Percentiles rank a stretch among this genome's conserved stretches.
phyloP scores from a whole-genome alignment of 2,329 filamentous ascomycete genomes.

The Saccharata proteae region DNA sequence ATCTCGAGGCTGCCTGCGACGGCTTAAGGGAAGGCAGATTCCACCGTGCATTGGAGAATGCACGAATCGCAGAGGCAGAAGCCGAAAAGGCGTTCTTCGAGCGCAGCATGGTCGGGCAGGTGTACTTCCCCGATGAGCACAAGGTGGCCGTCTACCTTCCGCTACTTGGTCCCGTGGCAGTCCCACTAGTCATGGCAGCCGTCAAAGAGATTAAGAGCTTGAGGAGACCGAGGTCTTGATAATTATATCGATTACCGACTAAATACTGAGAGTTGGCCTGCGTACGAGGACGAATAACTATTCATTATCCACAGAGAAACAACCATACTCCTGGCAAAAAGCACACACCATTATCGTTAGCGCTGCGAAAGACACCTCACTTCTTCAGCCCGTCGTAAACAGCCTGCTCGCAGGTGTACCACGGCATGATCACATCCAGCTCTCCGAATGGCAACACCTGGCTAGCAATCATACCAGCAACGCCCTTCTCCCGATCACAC shows the following conservation, averaged over 20 bases:
- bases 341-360: too few species aligned
- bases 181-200: constrained; percentile 73
- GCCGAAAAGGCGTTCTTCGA: constrained; percentile 95
- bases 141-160: constrained; percentile 95
- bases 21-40: constrained; percentile 51
- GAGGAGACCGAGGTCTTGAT: constrained; percentile 4
- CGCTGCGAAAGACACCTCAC: too few species aligned
- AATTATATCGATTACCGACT: neutral
- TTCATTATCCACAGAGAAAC: too few species aligned
- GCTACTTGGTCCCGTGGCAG: constrained; percentile 76
- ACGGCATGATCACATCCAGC: constrained; percentile 19
- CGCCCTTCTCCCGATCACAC: constrained; percentile 46
- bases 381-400: constrained; percentile 25
- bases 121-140: constrained; percentile 97
- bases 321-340: too few species aligned
- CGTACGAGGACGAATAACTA: too few species aligned
- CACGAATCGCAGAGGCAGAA: constrained; percentile 73
- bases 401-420: constrained; percentile 23
- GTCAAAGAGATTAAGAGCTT: constrained; percentile 64
- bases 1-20: constrained; percentile 65
- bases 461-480: constrained; percentile 29
- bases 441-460: constrained; percentile 26
- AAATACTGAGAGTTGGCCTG: too few species aligned
- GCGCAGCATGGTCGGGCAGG: constrained; percentile 96
- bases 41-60: constrained; percentile 60